Evolutionary conservation across 2,329 filamentous ascomycete genomes (phyloP).

Genomic region (Clarireedia paspali): DNA sequence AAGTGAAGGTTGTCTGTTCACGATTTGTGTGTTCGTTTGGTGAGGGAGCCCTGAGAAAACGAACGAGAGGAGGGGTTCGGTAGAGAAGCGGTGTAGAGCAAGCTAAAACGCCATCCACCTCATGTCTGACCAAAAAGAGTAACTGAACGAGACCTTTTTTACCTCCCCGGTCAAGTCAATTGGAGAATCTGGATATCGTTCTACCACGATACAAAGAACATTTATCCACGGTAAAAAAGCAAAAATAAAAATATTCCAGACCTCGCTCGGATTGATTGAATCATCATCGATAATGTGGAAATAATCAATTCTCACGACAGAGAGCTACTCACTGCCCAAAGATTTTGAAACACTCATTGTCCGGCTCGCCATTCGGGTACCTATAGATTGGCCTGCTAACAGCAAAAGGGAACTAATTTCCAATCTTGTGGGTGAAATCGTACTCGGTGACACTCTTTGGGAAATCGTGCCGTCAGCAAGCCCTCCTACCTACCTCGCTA

Average conservation of each 20-base stretch:
- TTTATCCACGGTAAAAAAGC: no score
- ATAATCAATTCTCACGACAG: no score
- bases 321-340: not conserved
- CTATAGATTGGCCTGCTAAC: not conserved
- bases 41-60: not conserved
- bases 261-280: not conserved
- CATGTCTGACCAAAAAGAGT: slow-evolving; percentile 7
- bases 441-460: not conserved
- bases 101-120: slow-evolving; percentile 15
- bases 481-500: not conserved
- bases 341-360: not conserved
- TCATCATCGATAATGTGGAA: not conserved
- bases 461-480: not conserved
- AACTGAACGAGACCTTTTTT: slow-evolving; percentile 2
- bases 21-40: not conserved
- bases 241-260: no score
- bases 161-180: not conserved
- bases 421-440: not conserved
- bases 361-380: not conserved
- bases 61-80: slow-evolving; percentile 8
- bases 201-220: not conserved
- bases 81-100: slow-evolving; percentile 23
- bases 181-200: not conserved
- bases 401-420: not conserved
- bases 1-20: not conserved